Evolutionary conservation across 2,329 filamentous ascomycete species (phyloP).

Genomic region (Nakataea oryzae): DNA sequence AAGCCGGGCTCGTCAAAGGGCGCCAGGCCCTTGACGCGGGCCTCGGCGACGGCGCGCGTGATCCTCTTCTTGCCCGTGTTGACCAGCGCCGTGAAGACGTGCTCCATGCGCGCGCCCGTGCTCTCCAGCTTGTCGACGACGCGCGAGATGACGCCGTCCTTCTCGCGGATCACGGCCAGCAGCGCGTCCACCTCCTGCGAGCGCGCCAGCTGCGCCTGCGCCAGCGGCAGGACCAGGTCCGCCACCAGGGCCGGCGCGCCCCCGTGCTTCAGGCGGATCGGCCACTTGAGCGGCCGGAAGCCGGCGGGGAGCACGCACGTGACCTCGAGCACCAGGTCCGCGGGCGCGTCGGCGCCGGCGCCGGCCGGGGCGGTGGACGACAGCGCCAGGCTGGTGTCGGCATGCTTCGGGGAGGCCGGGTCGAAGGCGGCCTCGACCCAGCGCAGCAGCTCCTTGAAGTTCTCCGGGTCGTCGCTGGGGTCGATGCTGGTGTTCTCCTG

Average conservation of each 20-base stretch:
- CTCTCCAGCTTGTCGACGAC: constrained; percentile 44
- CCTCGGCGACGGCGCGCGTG: constrained; percentile 31
- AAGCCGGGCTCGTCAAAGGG: constrained; percentile 33
- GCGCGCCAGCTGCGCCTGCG: constrained; percentile 32
- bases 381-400: constrained; percentile 33
- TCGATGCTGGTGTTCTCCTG: constrained; percentile 61
- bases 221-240: constrained; percentile 39
- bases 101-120: constrained; percentile 38
- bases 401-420: constrained; percentile 30
- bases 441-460: constrained; percentile 56
- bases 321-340: constrained; percentile 39
- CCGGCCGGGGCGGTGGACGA: neutral
- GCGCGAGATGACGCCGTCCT: constrained; percentile 39
- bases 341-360: neutral
- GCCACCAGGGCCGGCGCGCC: constrained; percentile 30
- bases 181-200: constrained; percentile 31
- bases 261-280: constrained; percentile 41
- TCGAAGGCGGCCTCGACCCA: constrained; percentile 46
- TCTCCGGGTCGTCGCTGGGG: constrained; percentile 55
- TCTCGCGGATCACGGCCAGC: constrained; percentile 30
- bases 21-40: constrained; percentile 39
- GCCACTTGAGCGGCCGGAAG: constrained; percentile 53
- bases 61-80: constrained; percentile 27
- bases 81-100: constrained; percentile 40
- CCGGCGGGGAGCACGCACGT: constrained; percentile 52